Evolutionary conservation across 176 grass and related monocot species (phyloP), one percentile per base, ranked within the genome.

Genomic region (Ampelocalamus luodianensis): DNA sequence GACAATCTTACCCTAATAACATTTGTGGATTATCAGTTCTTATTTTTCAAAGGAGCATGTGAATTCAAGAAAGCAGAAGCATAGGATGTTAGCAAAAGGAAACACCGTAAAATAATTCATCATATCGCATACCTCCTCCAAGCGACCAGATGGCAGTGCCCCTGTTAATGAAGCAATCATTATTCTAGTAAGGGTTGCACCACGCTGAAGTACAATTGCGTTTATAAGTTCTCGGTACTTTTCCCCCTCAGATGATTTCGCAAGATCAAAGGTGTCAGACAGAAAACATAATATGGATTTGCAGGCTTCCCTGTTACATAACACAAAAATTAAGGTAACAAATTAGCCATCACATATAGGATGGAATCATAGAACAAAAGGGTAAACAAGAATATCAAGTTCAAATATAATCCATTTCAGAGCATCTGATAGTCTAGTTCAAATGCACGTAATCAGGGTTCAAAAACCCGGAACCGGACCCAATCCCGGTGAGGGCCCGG

Each of bases 271-370:
- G 46, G 92, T 73, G 23, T 99, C 96, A 73, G 93, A 94, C 29
- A 99, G 70, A 91, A 96, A 99, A 54, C 84, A 89, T 66, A 99
- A 88, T 87, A 99, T 94, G 14, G 93, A 99, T 89, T 96, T 99
- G 85, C 93, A 96, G 60, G 96, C 96, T 80, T 99, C 96, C 85
- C 96, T 96, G 84, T 78, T 43, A 58, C 62, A 89, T 46, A 38
- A 40, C 76, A 89, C 49, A 38, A 71, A 88, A 85, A 32, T 12
- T 72, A 15, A 37, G n/a, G 22, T 46, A 78, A 67, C 23, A 75
- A 55, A 82, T 82, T 82, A 89, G 24, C 82, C n/a, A 87, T n/a
- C 11, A 59, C 54, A 42, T 43, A 27, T 43, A 69, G 65, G 74
- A 82, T 60, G 32, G 58, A 46, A 65, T 53, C 27, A 65, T 8